phyloP scores from a whole-genome alignment of 306 rosid genomes.

The Senna tora region DNA sequence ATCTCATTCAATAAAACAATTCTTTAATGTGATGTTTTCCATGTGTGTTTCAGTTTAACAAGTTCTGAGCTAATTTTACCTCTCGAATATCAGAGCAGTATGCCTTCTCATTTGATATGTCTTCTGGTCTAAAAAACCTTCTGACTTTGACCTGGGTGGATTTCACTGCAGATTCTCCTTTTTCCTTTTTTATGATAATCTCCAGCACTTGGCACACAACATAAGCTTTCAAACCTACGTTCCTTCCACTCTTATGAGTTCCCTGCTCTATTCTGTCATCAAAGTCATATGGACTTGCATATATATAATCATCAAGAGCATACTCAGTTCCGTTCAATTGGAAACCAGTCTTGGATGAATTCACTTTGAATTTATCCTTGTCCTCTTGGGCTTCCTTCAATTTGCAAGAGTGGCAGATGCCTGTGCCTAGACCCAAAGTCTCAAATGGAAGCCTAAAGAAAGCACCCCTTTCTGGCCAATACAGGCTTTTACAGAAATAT shows the following conservation, averaged over 20 bases:
- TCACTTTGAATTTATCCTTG: slow-evolving; percentile 58
- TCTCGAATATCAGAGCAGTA: slow-evolving; percentile 58
- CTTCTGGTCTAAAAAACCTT: slow-evolving; percentile 92
- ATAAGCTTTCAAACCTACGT: slow-evolving; percentile 81
- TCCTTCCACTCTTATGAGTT: slow-evolving; percentile 75
- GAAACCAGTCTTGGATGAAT: slow-evolving; percentile 64
- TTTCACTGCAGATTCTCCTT: slow-evolving; percentile 47
- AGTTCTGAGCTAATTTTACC: slow-evolving; percentile 39
- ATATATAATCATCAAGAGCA: slow-evolving; percentile 66
- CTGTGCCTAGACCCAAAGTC: slow-evolving; percentile 76
- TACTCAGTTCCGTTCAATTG: slow-evolving; percentile 61
- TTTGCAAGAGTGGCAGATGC: slow-evolving; percentile 72
- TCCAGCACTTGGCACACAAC: slow-evolving; percentile 83
- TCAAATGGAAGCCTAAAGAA: slow-evolving; percentile 67
- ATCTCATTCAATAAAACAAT: background rate
- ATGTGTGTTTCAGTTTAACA: background rate
- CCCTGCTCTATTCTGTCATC: slow-evolving; percentile 60
- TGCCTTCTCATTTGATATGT: slow-evolving; percentile 72
- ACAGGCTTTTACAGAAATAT: slow-evolving; percentile 80
- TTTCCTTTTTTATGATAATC: slow-evolving; percentile 54
- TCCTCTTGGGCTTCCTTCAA: slow-evolving; percentile 54
- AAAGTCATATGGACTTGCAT: slow-evolving; percentile 66
- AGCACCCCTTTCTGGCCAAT: slow-evolving; percentile 90
- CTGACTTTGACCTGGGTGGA: slow-evolving; percentile 75
- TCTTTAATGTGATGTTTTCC: background rate